A percentile compares a stretch with the other conserved stretches of the same genome.
Evolutionary conservation across 768 basidiomycete genomes (phyloP).

Genomic region (Mycena indigotica): DNA sequence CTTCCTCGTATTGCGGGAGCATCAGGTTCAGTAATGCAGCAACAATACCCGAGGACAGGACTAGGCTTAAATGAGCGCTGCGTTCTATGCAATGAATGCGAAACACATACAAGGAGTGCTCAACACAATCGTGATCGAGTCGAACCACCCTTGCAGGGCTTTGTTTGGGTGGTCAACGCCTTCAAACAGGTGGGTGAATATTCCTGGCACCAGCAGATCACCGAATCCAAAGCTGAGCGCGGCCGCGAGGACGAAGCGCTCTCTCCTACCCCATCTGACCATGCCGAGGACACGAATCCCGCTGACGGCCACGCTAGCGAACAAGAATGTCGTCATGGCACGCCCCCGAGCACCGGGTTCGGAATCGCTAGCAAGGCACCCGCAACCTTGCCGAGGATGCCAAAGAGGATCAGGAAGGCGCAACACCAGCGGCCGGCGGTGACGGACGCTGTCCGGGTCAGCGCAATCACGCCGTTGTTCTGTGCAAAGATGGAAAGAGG

Average conservation of each 20-base stretch:
- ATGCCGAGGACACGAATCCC: constrained; percentile 72
- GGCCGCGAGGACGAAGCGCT: constrained; percentile 70
- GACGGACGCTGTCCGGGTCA: constrained; percentile 84
- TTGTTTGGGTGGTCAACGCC: constrained; percentile 52
- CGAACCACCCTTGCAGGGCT: constrained; percentile 68
- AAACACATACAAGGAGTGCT: constrained; percentile 73
- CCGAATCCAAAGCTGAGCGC: constrained; percentile 72
- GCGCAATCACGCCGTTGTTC: constrained; percentile 82
- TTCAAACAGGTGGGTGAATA: constrained; percentile 73
- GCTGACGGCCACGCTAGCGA: constrained; percentile 71
- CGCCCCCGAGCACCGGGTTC: constrained; percentile 78
- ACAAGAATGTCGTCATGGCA: constrained; percentile 88
- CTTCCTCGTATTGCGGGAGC: constrained; percentile 41
- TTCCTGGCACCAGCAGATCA: constrained; percentile 63
- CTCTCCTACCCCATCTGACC: constrained; percentile 60
- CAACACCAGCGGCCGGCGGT: constrained; percentile 81
- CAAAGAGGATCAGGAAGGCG: constrained; percentile 76
- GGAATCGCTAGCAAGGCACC: constrained; percentile 87
- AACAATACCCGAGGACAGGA: constrained; percentile 58
- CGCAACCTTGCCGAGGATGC: constrained; percentile 78
- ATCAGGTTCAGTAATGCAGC: constrained; percentile 61
- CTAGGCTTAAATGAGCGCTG: constrained; percentile 32
- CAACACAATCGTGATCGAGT: constrained; percentile 78
- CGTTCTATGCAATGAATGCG: neutral
- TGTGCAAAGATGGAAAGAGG: constrained; percentile 79